Evolutionary conservation across 768 basidiomycete species (phyloP).

Genomic region (Imleria badia): DNA sequence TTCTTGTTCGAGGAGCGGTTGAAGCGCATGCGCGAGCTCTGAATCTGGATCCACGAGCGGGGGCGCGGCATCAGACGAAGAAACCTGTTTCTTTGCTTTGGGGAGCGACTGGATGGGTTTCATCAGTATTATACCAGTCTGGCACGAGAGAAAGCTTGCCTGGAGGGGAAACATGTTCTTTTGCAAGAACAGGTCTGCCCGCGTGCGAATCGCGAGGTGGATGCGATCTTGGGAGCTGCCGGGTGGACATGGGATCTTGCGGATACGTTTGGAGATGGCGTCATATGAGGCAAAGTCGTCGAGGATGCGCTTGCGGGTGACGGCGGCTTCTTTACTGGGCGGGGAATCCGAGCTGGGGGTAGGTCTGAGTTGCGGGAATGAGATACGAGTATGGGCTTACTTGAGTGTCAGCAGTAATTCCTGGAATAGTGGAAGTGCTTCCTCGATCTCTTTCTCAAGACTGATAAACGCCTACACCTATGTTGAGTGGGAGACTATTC

Average conservation of each 20-base stretch:
- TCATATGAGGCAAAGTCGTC: slow-evolving; percentile 90
- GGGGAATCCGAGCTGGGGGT: slow-evolving; percentile 41
- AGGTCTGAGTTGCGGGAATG: slow-evolving; percentile 12
- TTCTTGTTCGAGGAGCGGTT: slow-evolving; percentile 94
- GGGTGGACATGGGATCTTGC: slow-evolving; percentile 61
- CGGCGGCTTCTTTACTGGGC: slow-evolving; percentile 65
- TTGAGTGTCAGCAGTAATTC: slow-evolving; percentile 73
- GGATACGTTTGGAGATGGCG: slow-evolving; percentile 81
- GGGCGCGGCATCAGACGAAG: slow-evolving; percentile 13
- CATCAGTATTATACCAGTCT: background rate
- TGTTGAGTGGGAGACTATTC: background rate
- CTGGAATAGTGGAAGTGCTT: slow-evolving; percentile 82
- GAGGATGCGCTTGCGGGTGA: slow-evolving; percentile 76
- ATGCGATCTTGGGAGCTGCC: slow-evolving; percentile 81
- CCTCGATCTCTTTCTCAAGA: slow-evolving; percentile 90
- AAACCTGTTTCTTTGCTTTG: slow-evolving; percentile 40
- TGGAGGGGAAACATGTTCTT: slow-evolving; percentile 76
- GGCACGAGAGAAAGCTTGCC: slow-evolving; percentile 7
- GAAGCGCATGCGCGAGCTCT: slow-evolving; percentile 67
- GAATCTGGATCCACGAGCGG: slow-evolving; percentile 62
- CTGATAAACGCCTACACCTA: slow-evolving; percentile 56
- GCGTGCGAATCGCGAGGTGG: slow-evolving; percentile 74
- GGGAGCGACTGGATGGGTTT: slow-evolving; percentile 41
- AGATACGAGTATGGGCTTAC: slow-evolving; percentile 33
- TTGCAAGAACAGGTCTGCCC: slow-evolving; percentile 79